phyloP scores from a whole-genome alignment of 148 eudicot genomes.

The Rhododendron vialii region DNA sequence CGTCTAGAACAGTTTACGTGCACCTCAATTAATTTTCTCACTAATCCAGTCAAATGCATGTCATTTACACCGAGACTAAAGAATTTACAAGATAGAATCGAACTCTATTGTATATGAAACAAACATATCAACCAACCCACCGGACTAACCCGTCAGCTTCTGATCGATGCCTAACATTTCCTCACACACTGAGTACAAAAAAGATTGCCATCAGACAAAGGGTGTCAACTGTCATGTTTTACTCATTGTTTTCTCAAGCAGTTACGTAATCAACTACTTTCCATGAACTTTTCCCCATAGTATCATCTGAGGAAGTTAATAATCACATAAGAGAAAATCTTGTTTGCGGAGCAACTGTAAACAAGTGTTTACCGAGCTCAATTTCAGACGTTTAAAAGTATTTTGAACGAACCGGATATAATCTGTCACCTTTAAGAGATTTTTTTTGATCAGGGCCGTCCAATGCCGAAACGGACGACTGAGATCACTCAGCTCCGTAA shows the following conservation, averaged over 20 bases:
- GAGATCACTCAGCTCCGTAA: too few relatives aligned
- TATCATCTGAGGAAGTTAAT: neutral
- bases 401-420: too few relatives aligned
- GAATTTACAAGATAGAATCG: neutral
- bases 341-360: too few relatives aligned
- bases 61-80: too few relatives aligned
- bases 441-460: too few relatives aligned
- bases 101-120: neutral
- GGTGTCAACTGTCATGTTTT: neutral
- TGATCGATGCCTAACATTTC: neutral
- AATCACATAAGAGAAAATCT: neutral
- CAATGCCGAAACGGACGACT: too few relatives aligned
- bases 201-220: neutral
- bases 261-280: neutral
- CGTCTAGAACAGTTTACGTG: fast-evolving
- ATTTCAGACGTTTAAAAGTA: too few relatives aligned
- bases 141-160: neutral
- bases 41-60: too few relatives aligned
- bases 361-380: too few relatives aligned
- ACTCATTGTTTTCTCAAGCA: neutral
- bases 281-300: neutral
- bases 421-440: too few relatives aligned
- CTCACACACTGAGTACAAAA: neutral
- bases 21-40: neutral
- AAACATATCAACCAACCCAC: neutral